Conservation (phyloP, 139 green algal species). For the Bryopsis sp. region DNA sequence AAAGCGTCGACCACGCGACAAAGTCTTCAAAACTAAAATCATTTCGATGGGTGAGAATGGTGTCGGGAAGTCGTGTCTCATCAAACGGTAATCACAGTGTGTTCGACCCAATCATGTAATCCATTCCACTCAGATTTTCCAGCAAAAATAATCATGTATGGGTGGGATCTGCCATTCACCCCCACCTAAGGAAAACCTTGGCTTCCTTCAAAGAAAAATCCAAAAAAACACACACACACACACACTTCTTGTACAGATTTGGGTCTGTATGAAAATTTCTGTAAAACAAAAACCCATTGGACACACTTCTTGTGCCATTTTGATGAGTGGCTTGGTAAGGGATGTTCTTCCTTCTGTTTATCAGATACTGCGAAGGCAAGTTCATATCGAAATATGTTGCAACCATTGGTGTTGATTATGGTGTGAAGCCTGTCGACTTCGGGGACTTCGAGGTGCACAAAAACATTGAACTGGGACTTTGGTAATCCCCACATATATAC, state of each 20-base stretch:
- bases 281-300: too few relatives aligned
- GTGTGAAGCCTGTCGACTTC: conserved; percentile 48
- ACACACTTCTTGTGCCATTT: neutral
- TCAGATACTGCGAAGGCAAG: conserved; percentile 61
- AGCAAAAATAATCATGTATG: neutral
- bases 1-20: too few relatives aligned
- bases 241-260: neutral
- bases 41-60: conserved; percentile 51
- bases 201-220: too few relatives aligned
- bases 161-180: neutral
- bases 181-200: neutral
- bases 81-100: conserved; percentile 39
- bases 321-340: neutral
- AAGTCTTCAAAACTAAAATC: conserved; percentile 44
- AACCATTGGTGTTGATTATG: conserved; percentile 63
- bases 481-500: too few relatives aligned
- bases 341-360: neutral
- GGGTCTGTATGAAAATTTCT: too few relatives aligned
- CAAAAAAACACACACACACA: too few relatives aligned
- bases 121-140: neutral
- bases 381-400: conserved; percentile 57
- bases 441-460: conserved; percentile 49
- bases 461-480: too few relatives aligned
- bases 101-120: neutral
- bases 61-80: conserved; percentile 59